Conservation (phyloP, 208 protist species). For the Porcisia hertigi region DNA sequence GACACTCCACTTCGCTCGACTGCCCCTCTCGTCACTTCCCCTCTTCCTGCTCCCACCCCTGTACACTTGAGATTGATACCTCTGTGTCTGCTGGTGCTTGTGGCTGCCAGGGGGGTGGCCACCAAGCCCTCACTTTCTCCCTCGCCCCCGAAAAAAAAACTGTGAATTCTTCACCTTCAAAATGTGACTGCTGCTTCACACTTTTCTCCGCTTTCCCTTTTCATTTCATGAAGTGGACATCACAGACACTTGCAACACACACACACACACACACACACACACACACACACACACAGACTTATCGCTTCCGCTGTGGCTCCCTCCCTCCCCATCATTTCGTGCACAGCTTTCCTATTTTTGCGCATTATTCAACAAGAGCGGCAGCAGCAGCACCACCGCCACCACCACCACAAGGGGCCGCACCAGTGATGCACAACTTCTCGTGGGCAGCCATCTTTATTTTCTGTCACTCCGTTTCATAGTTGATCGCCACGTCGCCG, state of each 20-base stretch:
- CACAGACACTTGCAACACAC: not conserved
- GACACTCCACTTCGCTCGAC: not conserved
- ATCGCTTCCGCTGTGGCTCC: not conserved
- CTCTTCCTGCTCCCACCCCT: not conserved
- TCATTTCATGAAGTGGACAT: not conserved
- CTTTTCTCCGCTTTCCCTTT: not conserved
- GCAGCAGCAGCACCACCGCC: not conserved
- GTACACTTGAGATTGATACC: not conserved
- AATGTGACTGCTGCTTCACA: not conserved
- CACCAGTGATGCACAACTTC: not conserved
- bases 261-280: not conserved
- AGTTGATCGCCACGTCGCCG: not conserved
- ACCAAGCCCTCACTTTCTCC: not conserved
- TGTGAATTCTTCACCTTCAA: not conserved
- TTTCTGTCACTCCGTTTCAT: not conserved
- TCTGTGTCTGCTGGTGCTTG: not conserved
- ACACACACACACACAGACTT: constrained; percentile 4
- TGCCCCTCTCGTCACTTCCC: not conserved
- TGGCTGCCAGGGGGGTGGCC: not conserved
- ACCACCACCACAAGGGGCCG: not conserved
- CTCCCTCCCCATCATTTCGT: not conserved
- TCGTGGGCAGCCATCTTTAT: not conserved
- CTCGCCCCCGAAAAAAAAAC: not conserved
- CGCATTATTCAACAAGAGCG: not conserved
- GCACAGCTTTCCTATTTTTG: not conserved